Percentiles rank a stretch among this genome's conserved stretches.
Conservation (phyloP, 768 basidiomycete genomes). For the Cantharellus cinnabarinus region DNA sequence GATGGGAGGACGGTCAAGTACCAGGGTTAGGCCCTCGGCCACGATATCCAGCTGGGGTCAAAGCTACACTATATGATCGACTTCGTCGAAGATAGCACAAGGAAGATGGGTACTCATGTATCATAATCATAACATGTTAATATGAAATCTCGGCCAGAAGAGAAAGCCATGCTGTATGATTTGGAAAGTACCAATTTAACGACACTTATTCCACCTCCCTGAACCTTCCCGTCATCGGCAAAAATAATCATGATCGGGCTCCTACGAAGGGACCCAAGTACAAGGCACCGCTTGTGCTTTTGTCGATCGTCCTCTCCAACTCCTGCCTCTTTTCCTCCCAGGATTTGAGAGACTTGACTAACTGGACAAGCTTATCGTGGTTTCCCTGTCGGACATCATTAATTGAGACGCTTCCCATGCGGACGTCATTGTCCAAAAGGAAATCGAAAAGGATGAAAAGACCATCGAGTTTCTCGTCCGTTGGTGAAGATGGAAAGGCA, state of each 20-base stretch:
- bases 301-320: constrained; percentile 12
- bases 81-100: background rate
- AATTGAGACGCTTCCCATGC: constrained; percentile 81
- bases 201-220: no score
- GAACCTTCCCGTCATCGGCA: no score
- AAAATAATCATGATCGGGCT: no score
- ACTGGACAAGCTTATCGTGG: constrained; percentile 57
- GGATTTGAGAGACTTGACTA: constrained; percentile 50
- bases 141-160: no score
- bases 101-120: no score
- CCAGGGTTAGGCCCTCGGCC: constrained; percentile 3
- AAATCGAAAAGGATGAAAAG: constrained; percentile 83
- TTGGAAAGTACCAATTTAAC: no score
- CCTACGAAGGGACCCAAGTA: no score
- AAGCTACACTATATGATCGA: background rate
- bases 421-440: constrained; percentile 71
- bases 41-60: background rate
- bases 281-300: no score
- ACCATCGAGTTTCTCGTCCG: constrained; percentile 70
- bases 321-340: constrained; percentile 63
- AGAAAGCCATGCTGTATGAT: no score
- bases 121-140: no score
- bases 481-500: constrained; percentile 45
- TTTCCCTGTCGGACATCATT: constrained; percentile 79
- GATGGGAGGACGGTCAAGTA: constrained; percentile 35